phyloP scores from a whole-genome alignment of 441 rosid genomes.

The Bruguiera hainesii region DNA sequence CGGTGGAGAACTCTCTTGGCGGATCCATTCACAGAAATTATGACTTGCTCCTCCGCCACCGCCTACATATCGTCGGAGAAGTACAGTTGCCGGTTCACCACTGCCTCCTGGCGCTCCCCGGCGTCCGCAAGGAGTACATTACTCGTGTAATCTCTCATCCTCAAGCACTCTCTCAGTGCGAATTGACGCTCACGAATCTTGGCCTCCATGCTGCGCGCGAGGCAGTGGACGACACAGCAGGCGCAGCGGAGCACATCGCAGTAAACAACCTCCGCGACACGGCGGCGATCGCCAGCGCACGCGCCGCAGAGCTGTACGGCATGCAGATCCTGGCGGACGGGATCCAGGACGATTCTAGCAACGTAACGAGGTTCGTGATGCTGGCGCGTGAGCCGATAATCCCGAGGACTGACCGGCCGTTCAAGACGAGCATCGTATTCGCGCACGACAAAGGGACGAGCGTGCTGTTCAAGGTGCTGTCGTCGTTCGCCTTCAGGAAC shows the following conservation, averaged over 20 bases:
- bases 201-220: constrained; percentile 51
- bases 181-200: constrained; percentile 58
- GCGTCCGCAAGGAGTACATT: constrained; percentile 50
- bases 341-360: constrained; percentile 50
- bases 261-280: constrained; percentile 56
- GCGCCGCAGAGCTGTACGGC: constrained; percentile 77
- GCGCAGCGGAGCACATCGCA: constrained; percentile 69
- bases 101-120: constrained; percentile 78
- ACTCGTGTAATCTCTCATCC: constrained; percentile 81
- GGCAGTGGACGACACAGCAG: constrained; percentile 78
- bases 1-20: constrained; percentile 71
- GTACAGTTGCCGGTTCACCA: constrained; percentile 75
- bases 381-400: constrained; percentile 82
- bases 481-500: constrained; percentile 87
- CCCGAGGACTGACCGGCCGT: constrained; percentile 72
- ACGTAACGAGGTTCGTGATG: constrained; percentile 79
- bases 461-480: constrained; percentile 76
- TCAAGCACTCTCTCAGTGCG: constrained; percentile 76
- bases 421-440: constrained; percentile 87
- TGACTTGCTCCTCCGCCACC: constrained; percentile 79
- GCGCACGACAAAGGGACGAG: constrained; percentile 80
- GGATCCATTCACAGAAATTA: constrained; percentile 83
- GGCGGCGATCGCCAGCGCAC: constrained; percentile 71
- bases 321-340: constrained; percentile 58
- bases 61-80: constrained; percentile 82